Base-by-base conservation (phyloP, 805 yeast species). In the Pichia ethanolica region DNA sequence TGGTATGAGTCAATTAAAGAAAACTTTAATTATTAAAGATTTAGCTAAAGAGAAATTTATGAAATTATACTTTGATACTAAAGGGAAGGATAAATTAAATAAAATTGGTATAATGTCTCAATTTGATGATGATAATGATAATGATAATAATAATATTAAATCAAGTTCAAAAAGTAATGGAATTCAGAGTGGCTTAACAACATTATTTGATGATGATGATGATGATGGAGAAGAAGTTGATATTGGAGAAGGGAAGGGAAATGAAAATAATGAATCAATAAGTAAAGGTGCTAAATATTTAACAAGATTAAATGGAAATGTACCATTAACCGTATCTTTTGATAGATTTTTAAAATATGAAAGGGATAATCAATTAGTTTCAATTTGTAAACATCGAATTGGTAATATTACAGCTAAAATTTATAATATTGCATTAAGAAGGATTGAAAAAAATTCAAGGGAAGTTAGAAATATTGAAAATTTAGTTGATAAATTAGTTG, bases 381-480 rank as follows among this genome's bases (percentile, higher is more conserved):
- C 78, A 35, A 73, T 85, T 45, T 85, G 83, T 12, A 71, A 74
- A 33, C 82, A 84, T 42, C 74, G 88, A 47, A 66, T 89, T 34
- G 98, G 98, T 3, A 66, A 73, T 7, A 64, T 85, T 3, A 73
- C 95, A 0, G 73, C 93, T 0, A 65, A 71, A 41, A 73, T 93
- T 10, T 91, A 86, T 61, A 71, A 72, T 42, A 64, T 72, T 10
- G 79, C 82, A 4, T 73, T 93, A 50, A 56, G 65, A 14, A 60
- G 75, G 38, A 71, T 86, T 20, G 97, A 89, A 62, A 72, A 69
- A 54, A 69, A 68, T 44, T 75, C 83, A 30, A 47, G 56, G 14
- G 58, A 54, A 20, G 49, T 59, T 9, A 47, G 62, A 45, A 35
- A 35, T n/a, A 40, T 46, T 32, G 59, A 56, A 34, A 46, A 47